Percentiles rank a stretch among this genome's conserved stretches.
These are phyloP conservation scores for Omphalea diandra DNA, from an alignment of 441 rosid species.

Conservation along the genomic window DNA sequence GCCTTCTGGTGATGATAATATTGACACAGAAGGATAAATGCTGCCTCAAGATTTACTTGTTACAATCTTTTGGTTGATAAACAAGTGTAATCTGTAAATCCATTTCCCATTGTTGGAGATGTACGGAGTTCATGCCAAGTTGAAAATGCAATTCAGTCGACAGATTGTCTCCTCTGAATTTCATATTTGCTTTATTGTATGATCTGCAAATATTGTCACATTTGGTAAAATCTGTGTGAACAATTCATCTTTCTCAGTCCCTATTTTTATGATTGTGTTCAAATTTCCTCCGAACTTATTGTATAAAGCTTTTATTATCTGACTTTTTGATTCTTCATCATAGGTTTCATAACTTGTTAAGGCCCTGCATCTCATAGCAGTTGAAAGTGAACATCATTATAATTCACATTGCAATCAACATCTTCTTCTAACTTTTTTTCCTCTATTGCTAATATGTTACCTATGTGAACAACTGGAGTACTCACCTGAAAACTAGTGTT, in stretches of 20 bases:
- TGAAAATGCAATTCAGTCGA: constrained; percentile 46
- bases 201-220: constrained; percentile 47
- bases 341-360: background rate
- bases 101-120: constrained; percentile 55
- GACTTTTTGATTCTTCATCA: constrained; percentile 1
- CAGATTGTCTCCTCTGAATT: constrained; percentile 41
- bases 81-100: constrained; percentile 60
- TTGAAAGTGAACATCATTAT: background rate
- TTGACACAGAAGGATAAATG: constrained; percentile 61
- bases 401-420: background rate
- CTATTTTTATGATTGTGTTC: constrained; percentile 19
- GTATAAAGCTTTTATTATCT: constrained; percentile 12
- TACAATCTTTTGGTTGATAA: constrained; percentile 30
- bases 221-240: constrained; percentile 52
- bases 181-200: constrained; percentile 55
- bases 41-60: constrained; percentile 22
- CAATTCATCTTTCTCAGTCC: constrained; percentile 34
- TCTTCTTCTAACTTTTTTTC: background rate
- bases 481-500: background rate
- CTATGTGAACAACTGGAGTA: background rate
- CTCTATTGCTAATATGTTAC: constrained; percentile 3
- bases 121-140: constrained; percentile 53
- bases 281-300: constrained; percentile 4
- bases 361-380: constrained; percentile 3
- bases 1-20: constrained; percentile 62